Base-by-base conservation (phyloP, 441 rosid species). In the Biscutella laevigata region DNA sequence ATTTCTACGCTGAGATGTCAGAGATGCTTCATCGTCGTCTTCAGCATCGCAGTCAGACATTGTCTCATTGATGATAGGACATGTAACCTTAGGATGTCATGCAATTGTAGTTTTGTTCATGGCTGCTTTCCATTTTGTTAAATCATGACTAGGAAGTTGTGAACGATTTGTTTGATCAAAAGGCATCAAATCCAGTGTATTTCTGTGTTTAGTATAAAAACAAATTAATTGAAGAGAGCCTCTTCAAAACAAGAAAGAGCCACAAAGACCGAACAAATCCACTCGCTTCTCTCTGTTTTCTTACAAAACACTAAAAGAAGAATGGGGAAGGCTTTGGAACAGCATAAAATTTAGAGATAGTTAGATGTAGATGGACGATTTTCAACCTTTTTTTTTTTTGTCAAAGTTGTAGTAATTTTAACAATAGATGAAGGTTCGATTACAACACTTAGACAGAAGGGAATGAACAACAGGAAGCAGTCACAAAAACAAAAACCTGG, bases 1-100 rank as follows among this genome's bases (percentile, higher is more conserved):
- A 82, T 41, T 86, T 86, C 77, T 88, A 64, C 71, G 61, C 45
- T 67, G 91, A 86, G 60, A 70, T 86, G 77, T 83, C 95, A 1
- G 94, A 84, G 74, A 75, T 69, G 46, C 74, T 88, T 26, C 96
- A 86, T 55, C 88, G 82, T 27, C 89, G 98, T 24, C 94, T 88
- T 45, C 95, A 82, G 38, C 67, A 88, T 61, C 70, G 98, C 47
- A 88, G 96, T 46, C 10, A 57, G 17, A 4, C 8, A 4, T 4
- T 17, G 19, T 35, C 38, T 49, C 29, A 13, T 25, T 25, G 44
- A 42, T 19, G 19, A 6, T 12, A 25, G 30, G 58, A 34, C 19
- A 42, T 28, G 6, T 34, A 64, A 41, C 51, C 46, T 55, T 54
- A 55, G 37, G 16, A 8, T 44, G 24, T 36, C 1, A 45, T 44